A percentile compares a stretch with the other conserved stretches of the same genome.
phyloP scores from a whole-genome alignment of 169 alveolate species.

The Babesia bovis region DNA sequence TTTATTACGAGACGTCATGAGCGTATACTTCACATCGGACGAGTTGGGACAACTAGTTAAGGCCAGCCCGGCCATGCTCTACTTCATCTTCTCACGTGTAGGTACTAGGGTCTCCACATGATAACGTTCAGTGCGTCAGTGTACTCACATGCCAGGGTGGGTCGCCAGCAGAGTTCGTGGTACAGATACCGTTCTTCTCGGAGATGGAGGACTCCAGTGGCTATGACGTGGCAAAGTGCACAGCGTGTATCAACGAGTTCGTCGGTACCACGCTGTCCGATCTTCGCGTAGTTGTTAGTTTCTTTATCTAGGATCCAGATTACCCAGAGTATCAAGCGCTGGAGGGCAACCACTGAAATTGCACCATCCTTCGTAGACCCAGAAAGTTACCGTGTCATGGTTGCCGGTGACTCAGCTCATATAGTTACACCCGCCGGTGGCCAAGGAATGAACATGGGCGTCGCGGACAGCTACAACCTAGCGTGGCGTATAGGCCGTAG shows the following conservation, averaged over 20 bases:
- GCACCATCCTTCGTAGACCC: conserved; percentile 74
- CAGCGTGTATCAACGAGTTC: conserved; percentile 63
- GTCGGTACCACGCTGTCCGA: conserved; percentile 69
- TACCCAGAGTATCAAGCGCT: conserved; percentile 56
- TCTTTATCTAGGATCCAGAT: not conserved
- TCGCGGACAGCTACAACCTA: conserved; percentile 80
- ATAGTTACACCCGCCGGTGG: conserved; percentile 93
- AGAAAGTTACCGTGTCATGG: conserved; percentile 64
- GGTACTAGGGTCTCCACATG: not conserved
- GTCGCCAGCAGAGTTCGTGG: conserved; percentile 86
- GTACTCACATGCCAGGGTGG: conserved; percentile 88
- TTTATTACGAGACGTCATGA: conserved; percentile 80
- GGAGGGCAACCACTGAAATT: conserved; percentile 84
- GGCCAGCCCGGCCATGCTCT: conserved; percentile 83
- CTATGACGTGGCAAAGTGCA: conserved; percentile 43
- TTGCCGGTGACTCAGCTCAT: conserved; percentile 93
- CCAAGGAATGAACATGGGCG: conserved; percentile 91
- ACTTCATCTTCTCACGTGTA: conserved; percentile 80
- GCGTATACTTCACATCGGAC: conserved; percentile 82
- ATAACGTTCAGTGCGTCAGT: conserved; percentile 61
- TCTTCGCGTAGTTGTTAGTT: conserved; percentile 63
- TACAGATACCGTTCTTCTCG: conserved; percentile 87
- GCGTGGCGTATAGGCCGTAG: conserved; percentile 57
- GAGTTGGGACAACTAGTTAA: conserved; percentile 71
- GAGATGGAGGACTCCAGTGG: conserved; percentile 64